Evolutionary conservation across 2,329 filamentous ascomycete species (phyloP), one percentile per base, ranked within the genome.

Genomic region (Exserohilum turcica): DNA sequence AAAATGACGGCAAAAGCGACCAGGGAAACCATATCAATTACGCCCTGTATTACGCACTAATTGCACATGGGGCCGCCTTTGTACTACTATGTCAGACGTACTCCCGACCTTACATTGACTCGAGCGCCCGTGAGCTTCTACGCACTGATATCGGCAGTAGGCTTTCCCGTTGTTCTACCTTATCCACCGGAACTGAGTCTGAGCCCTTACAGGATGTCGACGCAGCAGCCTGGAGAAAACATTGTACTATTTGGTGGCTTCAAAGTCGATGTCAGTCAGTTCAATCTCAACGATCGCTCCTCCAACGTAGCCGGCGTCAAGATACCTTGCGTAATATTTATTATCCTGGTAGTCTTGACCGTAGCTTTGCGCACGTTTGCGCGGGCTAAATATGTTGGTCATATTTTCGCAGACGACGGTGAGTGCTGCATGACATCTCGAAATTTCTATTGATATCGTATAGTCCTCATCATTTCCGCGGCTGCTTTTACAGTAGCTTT

Each of bases 361-460:
- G 63, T 69, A 8, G 47, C 51, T 16, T 21, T 68, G 33, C 61
- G 67, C 10, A 43, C 68, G n/a, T 61, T 63, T 19, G 63, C 66
- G 8, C 56, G 67, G 31, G 13, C 40, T 2, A 59, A 36, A 38
- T 59, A 64, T 31, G 54, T 68, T 13, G 48, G 51, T 13, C 61
- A 62, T 35, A 52, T 70, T 13, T 70, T 68, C 38, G 18, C 51
- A 6, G 67, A 70, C 38, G 67, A 70, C 37, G 33, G 67, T 70
- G 52, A 18, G 60, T 32, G 24, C 7, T 1, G 10, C 15, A 15
- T n/a, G 9, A 6, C 2, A 27, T 13, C 6, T 13, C 3, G 16
- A 33, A 5, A 3, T 5, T 8, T 32, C 58, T 13, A 54, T 44
- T 46, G 24, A 33, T 24, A 0, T 6, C 13, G 2, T 4, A 3